phyloP scores from a whole-genome alignment of 2,329 filamentous ascomycete genomes.

The Nothophaeocryptopus gaeumannii region DNA sequence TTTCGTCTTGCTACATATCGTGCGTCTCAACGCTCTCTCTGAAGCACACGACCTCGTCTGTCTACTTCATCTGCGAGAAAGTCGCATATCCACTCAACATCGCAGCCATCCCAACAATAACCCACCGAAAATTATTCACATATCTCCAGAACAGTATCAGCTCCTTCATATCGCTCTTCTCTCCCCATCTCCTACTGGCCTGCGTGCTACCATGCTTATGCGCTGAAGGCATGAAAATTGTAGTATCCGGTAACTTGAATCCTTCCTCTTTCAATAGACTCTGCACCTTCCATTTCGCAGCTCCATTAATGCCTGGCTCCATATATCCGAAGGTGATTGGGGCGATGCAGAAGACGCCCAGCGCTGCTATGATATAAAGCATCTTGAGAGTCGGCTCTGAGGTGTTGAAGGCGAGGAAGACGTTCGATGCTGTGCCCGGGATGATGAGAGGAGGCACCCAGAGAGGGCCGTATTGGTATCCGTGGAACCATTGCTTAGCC shows the following conservation, averaged over 20 bases:
- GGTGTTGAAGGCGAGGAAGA: constrained; percentile 25
- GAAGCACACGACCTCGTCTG: too few relatives aligned
- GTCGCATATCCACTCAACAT: constrained; percentile 27
- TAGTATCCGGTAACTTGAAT: constrained; percentile 26
- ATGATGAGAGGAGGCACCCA: constrained; percentile 40
- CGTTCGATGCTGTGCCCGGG: constrained; percentile 35
- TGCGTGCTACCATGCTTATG: constrained; percentile 24
- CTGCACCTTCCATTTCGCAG: constrained; percentile 40
- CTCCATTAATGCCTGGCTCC: constrained; percentile 41
- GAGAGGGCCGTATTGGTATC: constrained; percentile 37
- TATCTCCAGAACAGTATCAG: constrained; percentile 28
- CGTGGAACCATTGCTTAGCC: constrained; percentile 41
- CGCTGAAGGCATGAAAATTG: constrained; percentile 23
- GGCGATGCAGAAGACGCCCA: constrained; percentile 34
- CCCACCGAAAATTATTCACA: constrained; percentile 28
- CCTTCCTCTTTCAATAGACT: constrained; percentile 32
- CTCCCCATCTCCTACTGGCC: constrained; percentile 24
- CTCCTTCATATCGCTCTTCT: constrained; percentile 25
- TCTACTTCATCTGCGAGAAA: constrained; percentile 8
- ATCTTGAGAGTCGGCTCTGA: neutral
- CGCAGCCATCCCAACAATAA: constrained; percentile 23
- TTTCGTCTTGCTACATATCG: too few relatives aligned
- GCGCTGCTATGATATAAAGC: constrained; percentile 28
- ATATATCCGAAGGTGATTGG: constrained; percentile 40
- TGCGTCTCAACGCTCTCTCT: too few relatives aligned